Conservation (phyloP, 2,329 filamentous ascomycete species). For the Magnaporthales sp. region DNA sequence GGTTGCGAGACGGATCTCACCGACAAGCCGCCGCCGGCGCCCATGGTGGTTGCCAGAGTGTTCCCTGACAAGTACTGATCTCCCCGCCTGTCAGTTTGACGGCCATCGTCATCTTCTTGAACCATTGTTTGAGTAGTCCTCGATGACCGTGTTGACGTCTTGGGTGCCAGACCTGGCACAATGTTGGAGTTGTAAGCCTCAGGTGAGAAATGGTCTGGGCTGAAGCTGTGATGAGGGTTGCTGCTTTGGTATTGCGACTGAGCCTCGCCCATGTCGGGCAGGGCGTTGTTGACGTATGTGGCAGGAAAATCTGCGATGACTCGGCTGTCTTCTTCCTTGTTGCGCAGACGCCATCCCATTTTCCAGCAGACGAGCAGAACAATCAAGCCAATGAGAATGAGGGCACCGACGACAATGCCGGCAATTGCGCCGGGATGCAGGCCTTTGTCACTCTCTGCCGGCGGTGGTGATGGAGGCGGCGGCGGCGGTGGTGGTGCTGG, state of each 20-base stretch:
- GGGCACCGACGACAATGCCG: constrained; percentile 1
- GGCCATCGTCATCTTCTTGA: neutral
- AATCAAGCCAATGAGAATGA: neutral
- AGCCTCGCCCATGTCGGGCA: constrained; percentile 4
- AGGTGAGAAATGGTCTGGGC: neutral
- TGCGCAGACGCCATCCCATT: constrained; percentile 2
- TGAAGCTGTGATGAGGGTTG: neutral
- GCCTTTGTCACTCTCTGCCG: neutral
- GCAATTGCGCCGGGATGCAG: constrained; percentile 3
- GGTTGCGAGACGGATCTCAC: neutral
- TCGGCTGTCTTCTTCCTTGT: neutral
- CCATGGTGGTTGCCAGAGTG: neutral
- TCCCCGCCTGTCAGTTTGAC: neutral
- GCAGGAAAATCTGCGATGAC: constrained; percentile 2
- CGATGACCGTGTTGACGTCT: neutral
- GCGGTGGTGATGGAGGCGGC: neutral
- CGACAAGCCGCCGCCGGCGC: neutral
- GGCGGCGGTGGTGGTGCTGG: neutral
- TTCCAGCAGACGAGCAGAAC: neutral
- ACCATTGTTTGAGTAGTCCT: neutral
- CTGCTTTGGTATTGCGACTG: neutral
- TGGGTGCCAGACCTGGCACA: neutral
- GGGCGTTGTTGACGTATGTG: neutral
- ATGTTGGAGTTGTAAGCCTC: neutral
- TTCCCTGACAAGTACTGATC: neutral